Evolutionary conservation across 2,329 filamentous ascomycete species (phyloP).

Genomic region (Pyrenochaeta sp.): DNA sequence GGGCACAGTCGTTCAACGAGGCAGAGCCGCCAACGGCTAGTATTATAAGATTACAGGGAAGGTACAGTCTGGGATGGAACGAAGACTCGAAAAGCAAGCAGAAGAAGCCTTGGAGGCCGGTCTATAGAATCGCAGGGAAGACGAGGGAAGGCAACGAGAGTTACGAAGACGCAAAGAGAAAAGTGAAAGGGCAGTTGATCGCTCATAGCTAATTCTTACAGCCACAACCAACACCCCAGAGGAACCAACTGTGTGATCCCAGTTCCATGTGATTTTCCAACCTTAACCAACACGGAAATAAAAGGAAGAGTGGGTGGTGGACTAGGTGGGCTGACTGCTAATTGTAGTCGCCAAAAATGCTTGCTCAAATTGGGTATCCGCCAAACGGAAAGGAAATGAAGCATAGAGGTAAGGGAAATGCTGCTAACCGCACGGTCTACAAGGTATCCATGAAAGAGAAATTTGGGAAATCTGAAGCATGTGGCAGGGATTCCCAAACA

Average conservation of each 20-base stretch:
- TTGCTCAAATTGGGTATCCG: conserved; percentile 46
- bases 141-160: conserved; percentile 7
- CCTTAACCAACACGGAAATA: conserved; percentile 25
- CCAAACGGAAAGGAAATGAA: conserved; percentile 30
- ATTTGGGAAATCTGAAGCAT: conserved; percentile 25
- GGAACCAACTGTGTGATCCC: conserved; percentile 13
- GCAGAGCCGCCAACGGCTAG: too few species aligned
- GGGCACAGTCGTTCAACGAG: too few species aligned
- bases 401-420: conserved; percentile 32
- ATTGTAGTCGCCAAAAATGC: conserved; percentile 41
- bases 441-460: conserved; percentile 38
- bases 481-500: conserved; percentile 13
- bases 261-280: conserved; percentile 4
- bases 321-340: conserved; percentile 10
- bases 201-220: conserved; percentile 27
- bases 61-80: conserved; percentile 1
- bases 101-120: background rate
- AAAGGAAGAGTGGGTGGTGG: conserved; percentile 12
- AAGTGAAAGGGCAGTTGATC: conserved; percentile 15
- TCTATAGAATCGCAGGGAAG: conserved; percentile 9
- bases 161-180: conserved; percentile 5
- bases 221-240: conserved; percentile 4
- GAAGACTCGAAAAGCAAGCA: background rate
- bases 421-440: conserved; percentile 32
- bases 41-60: conserved; percentile 8